These are phyloP conservation scores for Calonectria multiphialidica DNA, from an alignment of 2,329 filamentous ascomycete genomes.

Conservation along the genomic window DNA sequence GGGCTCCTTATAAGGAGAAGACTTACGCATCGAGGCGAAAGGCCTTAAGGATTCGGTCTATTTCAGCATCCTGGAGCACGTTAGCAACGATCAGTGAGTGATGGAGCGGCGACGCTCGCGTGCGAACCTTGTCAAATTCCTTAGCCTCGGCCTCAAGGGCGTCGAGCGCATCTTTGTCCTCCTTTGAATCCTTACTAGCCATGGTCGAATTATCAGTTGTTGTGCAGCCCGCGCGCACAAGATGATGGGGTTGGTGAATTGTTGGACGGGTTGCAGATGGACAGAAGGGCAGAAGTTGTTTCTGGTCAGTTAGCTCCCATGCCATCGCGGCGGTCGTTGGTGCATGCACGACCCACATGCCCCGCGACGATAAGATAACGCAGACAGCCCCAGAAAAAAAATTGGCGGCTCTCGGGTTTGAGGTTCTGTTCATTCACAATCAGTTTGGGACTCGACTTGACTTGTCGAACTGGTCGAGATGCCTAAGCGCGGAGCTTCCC, in stretches of 20 bases:
- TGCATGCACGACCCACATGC: slow-evolving; percentile 39
- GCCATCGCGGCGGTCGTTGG: background rate
- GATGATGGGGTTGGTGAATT: background rate
- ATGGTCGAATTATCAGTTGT: slow-evolving; percentile 41
- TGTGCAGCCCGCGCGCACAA: background rate
- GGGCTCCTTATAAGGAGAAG: background rate
- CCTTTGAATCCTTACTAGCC: slow-evolving; percentile 54
- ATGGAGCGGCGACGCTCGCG: slow-evolving; percentile 32
- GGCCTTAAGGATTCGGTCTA: slow-evolving; percentile 91
- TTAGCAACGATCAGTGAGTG: slow-evolving; percentile 32
- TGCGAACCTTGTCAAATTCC: slow-evolving; percentile 85
- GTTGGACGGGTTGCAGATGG: slow-evolving; percentile 19
- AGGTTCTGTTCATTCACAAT: slow-evolving; percentile 25
- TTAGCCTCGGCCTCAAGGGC: slow-evolving; percentile 87
- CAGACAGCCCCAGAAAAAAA: slow-evolving; percentile 45
- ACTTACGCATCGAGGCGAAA: slow-evolving; percentile 78
- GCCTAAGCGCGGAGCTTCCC: slow-evolving; percentile 81
- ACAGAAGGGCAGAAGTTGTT: background rate
- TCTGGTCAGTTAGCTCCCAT: slow-evolving; percentile 3
- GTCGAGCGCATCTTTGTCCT: slow-evolving; percentile 82
- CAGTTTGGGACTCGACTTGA: slow-evolving; percentile 10
- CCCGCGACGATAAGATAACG: slow-evolving; percentile 56
- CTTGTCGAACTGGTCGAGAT: slow-evolving; percentile 58
- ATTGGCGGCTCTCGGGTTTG: slow-evolving; percentile 33
- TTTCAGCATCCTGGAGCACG: slow-evolving; percentile 84